A percentile compares a stretch with the other conserved stretches of the same genome.
phyloP scores from a whole-genome alignment of 2,329 filamentous ascomycete genomes.

The Macrophomina phaseolina region DNA sequence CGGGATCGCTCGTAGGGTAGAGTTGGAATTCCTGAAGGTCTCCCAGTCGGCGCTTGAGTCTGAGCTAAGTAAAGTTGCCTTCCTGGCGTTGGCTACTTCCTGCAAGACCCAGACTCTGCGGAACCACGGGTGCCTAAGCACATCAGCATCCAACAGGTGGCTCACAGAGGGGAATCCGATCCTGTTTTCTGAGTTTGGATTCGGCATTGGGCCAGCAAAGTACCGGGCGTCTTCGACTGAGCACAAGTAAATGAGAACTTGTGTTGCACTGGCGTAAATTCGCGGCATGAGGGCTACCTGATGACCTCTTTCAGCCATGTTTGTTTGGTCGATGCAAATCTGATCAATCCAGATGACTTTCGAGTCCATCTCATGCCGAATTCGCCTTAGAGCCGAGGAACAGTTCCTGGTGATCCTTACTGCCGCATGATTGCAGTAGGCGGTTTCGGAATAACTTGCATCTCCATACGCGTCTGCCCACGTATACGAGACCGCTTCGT shows the following conservation, averaged over 20 bases:
- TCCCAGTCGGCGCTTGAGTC: background rate
- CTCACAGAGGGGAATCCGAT: too few relatives aligned
- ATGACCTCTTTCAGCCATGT: background rate
- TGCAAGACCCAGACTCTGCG: background rate
- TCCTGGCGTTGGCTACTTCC: background rate
- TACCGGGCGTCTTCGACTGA: background rate
- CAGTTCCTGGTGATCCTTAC: background rate
- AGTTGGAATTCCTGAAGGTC: background rate
- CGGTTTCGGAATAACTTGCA: background rate
- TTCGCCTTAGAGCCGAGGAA: background rate
- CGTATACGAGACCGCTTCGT: background rate
- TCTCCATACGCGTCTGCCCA: background rate
- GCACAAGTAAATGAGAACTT: background rate
- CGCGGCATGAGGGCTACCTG: background rate
- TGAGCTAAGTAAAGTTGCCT: background rate
- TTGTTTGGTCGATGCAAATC: background rate
- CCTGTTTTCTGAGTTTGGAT: too few relatives aligned
- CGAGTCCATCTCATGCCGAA: background rate
- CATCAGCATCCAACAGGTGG: too few relatives aligned
- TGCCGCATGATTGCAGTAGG: background rate
- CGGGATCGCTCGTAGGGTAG: too few relatives aligned
- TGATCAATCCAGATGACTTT: too few relatives aligned
- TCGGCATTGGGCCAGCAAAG: too few relatives aligned
- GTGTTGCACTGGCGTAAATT: background rate
- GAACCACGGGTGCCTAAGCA: background rate